Evolutionary conservation across 2,329 filamentous ascomycete species (phyloP).

Genomic region (Sporothrix luriei): DNA sequence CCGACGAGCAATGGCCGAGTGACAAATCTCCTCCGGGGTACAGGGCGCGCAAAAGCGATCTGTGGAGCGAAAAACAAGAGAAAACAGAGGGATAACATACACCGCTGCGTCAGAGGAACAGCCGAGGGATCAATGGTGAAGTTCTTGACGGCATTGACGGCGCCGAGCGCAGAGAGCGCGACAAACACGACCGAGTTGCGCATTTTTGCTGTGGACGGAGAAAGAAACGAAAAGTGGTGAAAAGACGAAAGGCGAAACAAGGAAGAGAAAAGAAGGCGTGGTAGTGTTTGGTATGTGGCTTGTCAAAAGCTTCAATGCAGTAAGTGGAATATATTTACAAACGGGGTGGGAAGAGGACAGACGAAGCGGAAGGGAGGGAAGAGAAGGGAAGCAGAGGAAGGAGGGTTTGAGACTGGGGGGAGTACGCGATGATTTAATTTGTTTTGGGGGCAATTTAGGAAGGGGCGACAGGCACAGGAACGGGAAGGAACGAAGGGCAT

Average conservation of each 20-base stretch:
- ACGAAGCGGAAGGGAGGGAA: neutral
- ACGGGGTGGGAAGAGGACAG: neutral
- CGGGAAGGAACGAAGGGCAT: slow-evolving; percentile 26
- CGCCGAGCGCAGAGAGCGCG: slow-evolving; percentile 48
- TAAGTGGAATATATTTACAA: slow-evolving; percentile 1
- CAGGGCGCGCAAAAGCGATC: neutral
- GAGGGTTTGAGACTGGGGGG: slow-evolving; percentile 14
- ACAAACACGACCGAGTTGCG: slow-evolving; percentile 48
- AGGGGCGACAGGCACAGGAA: slow-evolving; percentile 30
- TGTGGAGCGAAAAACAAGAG: neutral
- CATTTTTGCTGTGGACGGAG: slow-evolving; percentile 43
- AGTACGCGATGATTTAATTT: slow-evolving; percentile 19
- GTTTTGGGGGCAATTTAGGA: slow-evolving; percentile 30
- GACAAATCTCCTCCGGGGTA: neutral
- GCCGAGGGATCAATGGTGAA: slow-evolving; percentile 50
- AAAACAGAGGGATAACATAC: slow-evolving; percentile 43
- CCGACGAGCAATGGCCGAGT: neutral
- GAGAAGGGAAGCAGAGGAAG: slow-evolving; percentile 12
- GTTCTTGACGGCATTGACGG: slow-evolving; percentile 46
- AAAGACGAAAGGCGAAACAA: neutral
- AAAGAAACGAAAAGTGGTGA: neutral
- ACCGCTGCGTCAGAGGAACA: slow-evolving; percentile 44
- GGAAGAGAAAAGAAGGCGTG: slow-evolving; percentile 13
- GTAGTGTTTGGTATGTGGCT: neutral
- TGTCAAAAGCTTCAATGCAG: slow-evolving; percentile 26